Evolutionary conservation across 164 flowering plant genomes (phyloP).

Genomic region (Nymphaea colorata): DNA sequence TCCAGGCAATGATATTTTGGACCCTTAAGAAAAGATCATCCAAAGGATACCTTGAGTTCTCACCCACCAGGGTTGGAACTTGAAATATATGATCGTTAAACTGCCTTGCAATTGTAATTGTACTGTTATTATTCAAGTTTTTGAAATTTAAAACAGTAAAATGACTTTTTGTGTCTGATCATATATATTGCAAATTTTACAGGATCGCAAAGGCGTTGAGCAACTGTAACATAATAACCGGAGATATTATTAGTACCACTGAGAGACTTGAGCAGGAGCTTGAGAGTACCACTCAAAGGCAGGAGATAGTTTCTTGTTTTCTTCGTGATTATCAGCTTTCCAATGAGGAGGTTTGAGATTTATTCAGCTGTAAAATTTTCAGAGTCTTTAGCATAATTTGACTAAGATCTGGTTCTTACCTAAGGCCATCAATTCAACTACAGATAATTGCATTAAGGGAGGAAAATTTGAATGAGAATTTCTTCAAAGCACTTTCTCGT

Average conservation of each 20-base stretch:
- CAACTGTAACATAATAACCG: slow-evolving; percentile 75
- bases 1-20: no score
- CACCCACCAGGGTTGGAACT: no score
- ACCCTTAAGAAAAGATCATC: no score
- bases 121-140: no score
- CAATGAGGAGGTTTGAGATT: slow-evolving; percentile 56
- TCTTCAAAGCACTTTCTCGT: slow-evolving; percentile 92
- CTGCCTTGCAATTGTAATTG: no score
- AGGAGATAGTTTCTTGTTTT: slow-evolving; percentile 86
- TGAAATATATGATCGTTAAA: no score
- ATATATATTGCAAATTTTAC: slow-evolving; percentile 1
- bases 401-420: background rate
- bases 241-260: slow-evolving; percentile 81
- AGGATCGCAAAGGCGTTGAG: slow-evolving; percentile 80
- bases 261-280: slow-evolving; percentile 94
- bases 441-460: slow-evolving; percentile 83
- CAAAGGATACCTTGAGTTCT: no score
- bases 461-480: slow-evolving; percentile 72
- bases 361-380: background rate
- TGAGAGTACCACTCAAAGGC: slow-evolving; percentile 74
- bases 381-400: no score
- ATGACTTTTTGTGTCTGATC: background rate
- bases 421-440: background rate
- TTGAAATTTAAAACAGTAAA: no score
- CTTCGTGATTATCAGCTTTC: slow-evolving; percentile 96